Evolutionary conservation across 2,329 filamentous ascomycete genomes (phyloP).

Genomic region (Malbranchea cinnamomea): DNA sequence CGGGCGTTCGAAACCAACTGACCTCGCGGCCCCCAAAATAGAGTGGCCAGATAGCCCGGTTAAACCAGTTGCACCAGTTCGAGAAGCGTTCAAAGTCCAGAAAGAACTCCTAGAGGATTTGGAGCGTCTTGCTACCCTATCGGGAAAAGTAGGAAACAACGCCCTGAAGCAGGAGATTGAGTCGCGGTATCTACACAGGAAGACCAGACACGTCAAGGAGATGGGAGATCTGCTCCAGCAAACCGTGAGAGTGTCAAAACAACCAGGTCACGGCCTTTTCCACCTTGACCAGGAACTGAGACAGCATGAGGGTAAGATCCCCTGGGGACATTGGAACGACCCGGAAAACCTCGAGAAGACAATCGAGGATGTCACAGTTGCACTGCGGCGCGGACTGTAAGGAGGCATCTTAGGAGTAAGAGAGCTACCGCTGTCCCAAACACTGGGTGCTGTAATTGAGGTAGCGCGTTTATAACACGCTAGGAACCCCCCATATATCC

Average conservation of each 20-base stretch:
- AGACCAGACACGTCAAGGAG: slow-evolving; percentile 14
- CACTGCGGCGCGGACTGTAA: too few relatives aligned
- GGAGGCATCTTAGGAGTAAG: too few relatives aligned
- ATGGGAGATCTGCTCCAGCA: slow-evolving; percentile 14
- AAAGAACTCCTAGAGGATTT: slow-evolving; percentile 12
- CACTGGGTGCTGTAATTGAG: too few relatives aligned
- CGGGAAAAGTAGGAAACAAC: slow-evolving; percentile 9
- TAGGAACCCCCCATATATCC: too few relatives aligned
- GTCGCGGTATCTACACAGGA: slow-evolving; percentile 11
- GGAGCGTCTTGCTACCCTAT: slow-evolving; percentile 10
- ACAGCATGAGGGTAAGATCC: too few relatives aligned
- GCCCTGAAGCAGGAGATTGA: slow-evolving; percentile 10
- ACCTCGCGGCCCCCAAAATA: background rate
- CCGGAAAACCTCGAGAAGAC: too few relatives aligned
- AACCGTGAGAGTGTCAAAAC: slow-evolving; percentile 13
- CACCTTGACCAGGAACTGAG: too few relatives aligned
- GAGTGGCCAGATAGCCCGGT: slow-evolving; percentile 12
- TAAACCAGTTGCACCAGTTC: slow-evolving; percentile 11
- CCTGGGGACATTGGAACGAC: too few relatives aligned
- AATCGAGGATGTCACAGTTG: too few relatives aligned
- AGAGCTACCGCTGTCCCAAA: too few relatives aligned
- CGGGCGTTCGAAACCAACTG: slow-evolving; percentile 1
- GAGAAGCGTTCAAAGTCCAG: slow-evolving; percentile 11
- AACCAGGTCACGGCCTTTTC: slow-evolving; percentile 13
- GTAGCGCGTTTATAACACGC: too few relatives aligned